A percentile compares a stretch with the other conserved stretches of the same genome.
phyloP scores from a whole-genome alignment of 2,329 filamentous ascomycete genomes.

The Leptographium wingfieldii region DNA sequence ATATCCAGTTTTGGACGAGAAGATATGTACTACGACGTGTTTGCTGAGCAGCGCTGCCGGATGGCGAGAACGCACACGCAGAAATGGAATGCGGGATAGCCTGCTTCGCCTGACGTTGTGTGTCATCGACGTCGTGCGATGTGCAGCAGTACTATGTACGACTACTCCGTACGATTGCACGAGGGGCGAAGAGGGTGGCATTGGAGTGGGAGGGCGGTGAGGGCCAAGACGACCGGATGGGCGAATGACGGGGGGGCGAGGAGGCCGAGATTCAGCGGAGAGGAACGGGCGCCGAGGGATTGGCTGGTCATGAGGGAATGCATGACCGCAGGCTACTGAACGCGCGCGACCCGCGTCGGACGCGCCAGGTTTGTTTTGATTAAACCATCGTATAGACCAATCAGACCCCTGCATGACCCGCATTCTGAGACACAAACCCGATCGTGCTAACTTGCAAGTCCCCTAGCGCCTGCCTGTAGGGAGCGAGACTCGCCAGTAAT shows the following conservation, averaged over 20 bases:
- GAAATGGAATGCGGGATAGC: neutral
- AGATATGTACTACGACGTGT: neutral
- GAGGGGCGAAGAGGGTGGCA: neutral
- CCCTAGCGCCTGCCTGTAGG: neutral
- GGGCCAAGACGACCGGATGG: neutral
- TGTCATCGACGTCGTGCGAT: neutral
- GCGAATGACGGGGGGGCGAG: neutral
- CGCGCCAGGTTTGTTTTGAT: slow-evolving; percentile 14
- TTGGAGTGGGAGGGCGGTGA: neutral
- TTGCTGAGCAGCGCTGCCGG: neutral
- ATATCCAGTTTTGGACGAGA: neutral
- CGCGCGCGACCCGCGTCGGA: slow-evolving; percentile 7
- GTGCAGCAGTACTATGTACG: neutral
- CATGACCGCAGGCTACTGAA: slow-evolving; percentile 3
- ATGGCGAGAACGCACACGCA: too few relatives aligned
- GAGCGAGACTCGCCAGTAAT: neutral
- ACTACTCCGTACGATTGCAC: neutral
- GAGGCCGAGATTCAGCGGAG: neutral
- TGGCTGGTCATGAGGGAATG: slow-evolving; percentile 3
- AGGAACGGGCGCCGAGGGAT: neutral
- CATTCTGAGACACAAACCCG: slow-evolving; percentile 3
- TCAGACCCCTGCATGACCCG: slow-evolving; percentile 2
- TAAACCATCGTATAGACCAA: slow-evolving; percentile 7
- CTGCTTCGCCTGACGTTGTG: neutral
- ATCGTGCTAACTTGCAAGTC: neutral